Evolutionary conservation across 495 filamentous ascomycete species (phyloP).

Genomic region (Aspergillus biplanus): DNA sequence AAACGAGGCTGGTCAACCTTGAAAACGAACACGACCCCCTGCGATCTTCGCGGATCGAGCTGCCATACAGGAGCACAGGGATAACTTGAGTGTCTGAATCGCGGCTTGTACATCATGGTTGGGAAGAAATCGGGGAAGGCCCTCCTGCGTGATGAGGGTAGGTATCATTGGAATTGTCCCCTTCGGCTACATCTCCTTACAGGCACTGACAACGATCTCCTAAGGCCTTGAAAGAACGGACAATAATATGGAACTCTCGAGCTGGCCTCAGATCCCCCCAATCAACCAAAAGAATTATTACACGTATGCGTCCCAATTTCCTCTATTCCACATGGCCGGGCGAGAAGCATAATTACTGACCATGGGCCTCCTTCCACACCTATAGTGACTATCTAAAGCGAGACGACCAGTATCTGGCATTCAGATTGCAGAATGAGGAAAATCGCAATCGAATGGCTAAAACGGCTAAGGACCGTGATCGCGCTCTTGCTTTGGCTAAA

Average conservation of each 20-base stretch:
- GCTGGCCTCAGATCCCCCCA: slow-evolving; percentile 86
- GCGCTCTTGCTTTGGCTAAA: slow-evolving; percentile 74
- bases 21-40: neutral
- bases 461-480: slow-evolving; percentile 82
- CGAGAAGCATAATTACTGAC: neutral
- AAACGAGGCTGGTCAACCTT: neutral
- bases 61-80: neutral
- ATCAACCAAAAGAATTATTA: slow-evolving; percentile 99
- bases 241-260: slow-evolving; percentile 94
- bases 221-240: slow-evolving; percentile 91
- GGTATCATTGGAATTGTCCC: slow-evolving; percentile 19
- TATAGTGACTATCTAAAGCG: slow-evolving; percentile 93
- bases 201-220: slow-evolving; percentile 9
- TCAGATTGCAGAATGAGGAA: slow-evolving; percentile 84
- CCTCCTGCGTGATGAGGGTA: slow-evolving; percentile 66
- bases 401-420: slow-evolving; percentile 91
- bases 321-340: neutral
- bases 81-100: neutral
- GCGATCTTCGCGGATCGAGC: slow-evolving; percentile 2
- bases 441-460: slow-evolving; percentile 76
- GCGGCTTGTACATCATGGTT: slow-evolving; percentile 53
- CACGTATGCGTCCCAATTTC: slow-evolving; percentile 65
- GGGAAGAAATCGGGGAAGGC: slow-evolving; percentile 68
- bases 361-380: neutral
- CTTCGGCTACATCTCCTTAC: neutral